Evolutionary conservation across 768 basidiomycete species (phyloP), one percentile per base, ranked within the genome.

Genomic region (Tulasnella sp.): DNA sequence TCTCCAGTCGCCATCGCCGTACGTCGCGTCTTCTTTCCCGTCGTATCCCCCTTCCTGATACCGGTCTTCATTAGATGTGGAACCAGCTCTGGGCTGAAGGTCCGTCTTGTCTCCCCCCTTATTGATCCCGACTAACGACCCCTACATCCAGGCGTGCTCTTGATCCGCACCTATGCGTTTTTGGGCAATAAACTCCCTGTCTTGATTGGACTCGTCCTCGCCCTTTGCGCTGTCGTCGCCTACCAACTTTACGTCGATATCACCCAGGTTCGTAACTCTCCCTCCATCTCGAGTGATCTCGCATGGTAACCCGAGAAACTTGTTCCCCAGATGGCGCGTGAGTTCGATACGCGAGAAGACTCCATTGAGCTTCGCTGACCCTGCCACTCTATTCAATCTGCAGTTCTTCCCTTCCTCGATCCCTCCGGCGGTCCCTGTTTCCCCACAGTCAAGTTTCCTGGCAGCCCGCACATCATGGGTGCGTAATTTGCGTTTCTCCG

Each of bases 241-340:
- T 57, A 57, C 35, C 55, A 57, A 34, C 29, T 57, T 19, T 57
- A 52, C 35, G 50, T 52, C 23, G 50, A 52, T n/a, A 52, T 31
- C 50, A 36, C 11, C 23, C 50, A 52, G 50, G 50, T 52, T n/a
- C 4, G 49, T 3, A 9, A 2, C 17, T 3, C 32, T 4, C 8
- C 4, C n/a, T 1, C 37, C 12, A 12, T 19, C 37, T 39, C 37
- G 37, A 12, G 19, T 39, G 37, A 39, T 19, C 37, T 19, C n/a
- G n/a, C n/a, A n/a, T n/a, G n/a, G n/a, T n/a, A n/a, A n/a, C n/a
- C n/a, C n/a, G n/a, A n/a, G n/a, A n/a, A n/a, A n/a, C n/a, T n/a
- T n/a, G n/a, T n/a, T n/a, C n/a, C n/a, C n/a, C n/a, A n/a, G n/a
- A 12, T 39, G 19, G 37, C 37, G 12, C 12, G n/a, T n/a, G n/a